phyloP scores from a whole-genome alignment of 2,329 filamentous ascomycete species.

The Monosporascus sp. region DNA sequence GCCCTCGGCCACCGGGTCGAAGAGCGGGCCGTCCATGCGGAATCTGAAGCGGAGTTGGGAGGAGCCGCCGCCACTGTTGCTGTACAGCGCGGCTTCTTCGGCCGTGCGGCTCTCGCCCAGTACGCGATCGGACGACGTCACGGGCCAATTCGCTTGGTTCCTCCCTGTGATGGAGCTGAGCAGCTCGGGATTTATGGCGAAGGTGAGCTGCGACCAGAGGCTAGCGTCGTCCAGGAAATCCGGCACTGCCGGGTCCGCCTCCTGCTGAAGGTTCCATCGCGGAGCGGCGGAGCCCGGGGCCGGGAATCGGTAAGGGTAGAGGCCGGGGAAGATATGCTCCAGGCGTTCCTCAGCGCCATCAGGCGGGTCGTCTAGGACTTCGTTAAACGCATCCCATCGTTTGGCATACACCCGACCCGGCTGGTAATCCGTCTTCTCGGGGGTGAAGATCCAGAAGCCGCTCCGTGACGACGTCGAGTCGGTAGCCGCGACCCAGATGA shows the following conservation, averaged over 20 bases:
- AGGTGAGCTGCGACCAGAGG: constrained; percentile 50
- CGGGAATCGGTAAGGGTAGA: constrained; percentile 41
- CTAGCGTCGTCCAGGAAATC: constrained; percentile 22
- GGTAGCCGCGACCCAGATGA: constrained; percentile 53
- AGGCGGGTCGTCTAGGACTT: constrained; percentile 46
- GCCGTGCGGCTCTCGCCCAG: constrained; percentile 36
- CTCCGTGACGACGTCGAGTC: constrained; percentile 43
- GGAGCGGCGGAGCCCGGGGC: constrained; percentile 14
- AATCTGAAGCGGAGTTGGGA: constrained; percentile 22
- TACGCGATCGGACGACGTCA: constrained; percentile 50
- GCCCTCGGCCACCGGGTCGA: constrained; percentile 21
- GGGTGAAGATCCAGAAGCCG: constrained; percentile 52
- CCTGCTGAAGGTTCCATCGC: constrained; percentile 5
- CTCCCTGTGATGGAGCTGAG: constrained; percentile 44
- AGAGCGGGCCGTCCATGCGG: constrained; percentile 21
- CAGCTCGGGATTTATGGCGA: constrained; percentile 38
- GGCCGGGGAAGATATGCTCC: constrained; percentile 31
- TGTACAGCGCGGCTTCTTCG: constrained; percentile 35
- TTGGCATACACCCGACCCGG: constrained; percentile 28
- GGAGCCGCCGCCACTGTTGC: constrained; percentile 14
- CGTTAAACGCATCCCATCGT: constrained; percentile 47
- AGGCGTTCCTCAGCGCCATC: constrained; percentile 39
- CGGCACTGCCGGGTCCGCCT: constrained; percentile 17
- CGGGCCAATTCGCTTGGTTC: constrained; percentile 39
- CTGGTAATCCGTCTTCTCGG: constrained; percentile 21